Evolutionary conservation across 352 stramenopile species (phyloP).

Genomic region (Globisporangium lucens): DNA sequence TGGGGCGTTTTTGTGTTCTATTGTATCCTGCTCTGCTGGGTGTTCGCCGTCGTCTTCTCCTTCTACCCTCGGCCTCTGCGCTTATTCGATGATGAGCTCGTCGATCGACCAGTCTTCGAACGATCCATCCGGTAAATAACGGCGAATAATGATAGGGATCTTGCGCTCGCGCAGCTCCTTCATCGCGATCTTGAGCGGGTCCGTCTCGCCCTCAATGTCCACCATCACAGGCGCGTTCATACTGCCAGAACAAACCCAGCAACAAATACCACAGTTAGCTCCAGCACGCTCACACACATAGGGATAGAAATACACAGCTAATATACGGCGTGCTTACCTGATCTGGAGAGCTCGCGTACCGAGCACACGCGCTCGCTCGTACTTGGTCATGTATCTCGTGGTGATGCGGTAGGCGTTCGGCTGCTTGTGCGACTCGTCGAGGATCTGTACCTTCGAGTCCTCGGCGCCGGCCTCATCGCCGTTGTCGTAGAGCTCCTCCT

Average conservation of each 20-base stretch:
- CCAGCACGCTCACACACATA: background rate
- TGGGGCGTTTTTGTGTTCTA: slow-evolving; percentile 5
- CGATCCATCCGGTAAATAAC: slow-evolving; percentile 98
- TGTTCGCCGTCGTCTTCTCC: background rate
- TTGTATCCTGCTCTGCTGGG: slow-evolving; percentile 7
- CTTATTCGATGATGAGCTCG: slow-evolving; percentile 98
- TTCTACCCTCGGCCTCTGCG: slow-evolving; percentile 12
- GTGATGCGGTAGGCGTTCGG: slow-evolving; percentile 92
- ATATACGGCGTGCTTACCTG: slow-evolving; percentile 42
- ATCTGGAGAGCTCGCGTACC: slow-evolving; percentile 99
- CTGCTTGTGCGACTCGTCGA: slow-evolving; percentile 85
- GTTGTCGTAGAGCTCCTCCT: slow-evolving; percentile 71
- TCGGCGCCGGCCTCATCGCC: slow-evolving; percentile 46
- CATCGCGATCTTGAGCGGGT: slow-evolving; percentile 99
- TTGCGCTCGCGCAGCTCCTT: slow-evolving; percentile 99
- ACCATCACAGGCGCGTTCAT: slow-evolving; percentile 97
- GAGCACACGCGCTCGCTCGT: slow-evolving; percentile 97
- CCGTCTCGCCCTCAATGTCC: slow-evolving; percentile 97
- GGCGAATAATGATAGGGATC: slow-evolving; percentile 99
- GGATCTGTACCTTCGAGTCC: slow-evolving; percentile 68
- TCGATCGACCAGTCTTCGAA: slow-evolving; percentile 99
- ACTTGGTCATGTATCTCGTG: slow-evolving; percentile 99
- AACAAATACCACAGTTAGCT: background rate
- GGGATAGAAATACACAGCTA: background rate
- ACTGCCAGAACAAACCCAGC: slow-evolving; percentile 20